Base-by-base conservation (phyloP, 345 rosid species). In the Populus deltoides region DNA sequence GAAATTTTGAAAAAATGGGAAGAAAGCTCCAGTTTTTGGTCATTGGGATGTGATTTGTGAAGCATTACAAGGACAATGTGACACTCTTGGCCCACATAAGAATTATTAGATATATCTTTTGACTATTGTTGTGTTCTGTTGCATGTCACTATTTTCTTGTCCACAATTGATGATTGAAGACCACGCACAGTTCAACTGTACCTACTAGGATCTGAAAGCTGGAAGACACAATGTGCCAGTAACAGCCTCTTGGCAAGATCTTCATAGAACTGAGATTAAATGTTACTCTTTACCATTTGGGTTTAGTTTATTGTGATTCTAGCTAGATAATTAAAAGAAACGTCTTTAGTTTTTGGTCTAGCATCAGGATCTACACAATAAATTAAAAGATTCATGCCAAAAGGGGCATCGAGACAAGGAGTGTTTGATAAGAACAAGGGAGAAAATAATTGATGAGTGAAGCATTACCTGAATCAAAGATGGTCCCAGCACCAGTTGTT, bases 401-500 rank as follows among this genome's bases (percentile, higher is more conserved):
- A 41, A 6, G 15, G 5, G 25, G 10, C 35, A 72, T 25, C 62
- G 55, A 33, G 53, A 15, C 27, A 25, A 31, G 10, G 7, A 63
- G 47, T 66, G 24, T 22, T 38, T 11, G 22, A 31, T n/a, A 18
- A 16, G 6, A 8, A 17, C 18, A 72, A 31, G 78, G 61, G 63
- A 63, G 33, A 71, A 53, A 20, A 43, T 12, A 4, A 41, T 8
- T 15, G 13, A 3, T 12, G 29, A 63, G 38, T 9, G 12, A 75
- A 53, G 18, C 20, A 1, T 76, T 86, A 92, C 99, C 99, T 1
- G 99, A 93, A 88, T 96, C 99, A 75, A 96, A 72, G 84, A 93
- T 86, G 81, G 99, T 96, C 22, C 98, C 99, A 0, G 97, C 93
- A 8, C 99, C 98, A 1, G 93, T 88, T 41, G 88, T 53, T 17